Conservation (phyloP, 1,284 basidiomycete genomes). For the Lentinus polychrous region DNA sequence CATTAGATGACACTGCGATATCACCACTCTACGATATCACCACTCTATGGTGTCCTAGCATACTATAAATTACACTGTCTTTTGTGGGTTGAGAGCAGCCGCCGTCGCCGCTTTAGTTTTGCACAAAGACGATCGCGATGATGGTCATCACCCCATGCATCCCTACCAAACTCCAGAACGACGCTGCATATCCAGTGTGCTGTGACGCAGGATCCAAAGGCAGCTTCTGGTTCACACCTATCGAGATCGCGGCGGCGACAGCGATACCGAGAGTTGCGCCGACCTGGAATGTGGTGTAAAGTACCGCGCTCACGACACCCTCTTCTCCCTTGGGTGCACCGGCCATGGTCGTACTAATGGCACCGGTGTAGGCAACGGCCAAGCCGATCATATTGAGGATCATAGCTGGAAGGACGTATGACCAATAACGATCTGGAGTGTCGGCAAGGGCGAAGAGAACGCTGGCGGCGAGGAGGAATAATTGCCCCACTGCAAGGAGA, state of each 20-base stretch:
- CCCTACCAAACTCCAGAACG: slow-evolving; percentile 6
- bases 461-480: slow-evolving; percentile 5
- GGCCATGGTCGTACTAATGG: slow-evolving; percentile 9
- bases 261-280: slow-evolving; percentile 10
- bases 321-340: slow-evolving; percentile 9
- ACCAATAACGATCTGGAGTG: slow-evolving; percentile 6
- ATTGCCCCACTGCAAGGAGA: slow-evolving; percentile 6
- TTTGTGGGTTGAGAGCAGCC: no score
- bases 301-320: slow-evolving; percentile 10
- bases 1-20: no score
- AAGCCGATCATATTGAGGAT: slow-evolving; percentile 9
- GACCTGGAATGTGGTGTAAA: slow-evolving; percentile 11
- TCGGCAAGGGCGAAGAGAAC: slow-evolving; percentile 9
- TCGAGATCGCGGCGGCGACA: slow-evolving; percentile 5
- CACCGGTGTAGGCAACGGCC: slow-evolving; percentile 7
- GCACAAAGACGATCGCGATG: slow-evolving; percentile 2
- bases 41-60: no score
- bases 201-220: not conserved
- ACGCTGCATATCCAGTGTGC: not conserved
- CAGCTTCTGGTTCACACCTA: slow-evolving; percentile 4
- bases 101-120: not conserved
- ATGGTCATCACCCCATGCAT: slow-evolving; percentile 7
- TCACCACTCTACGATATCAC: no score
- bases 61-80: no score
- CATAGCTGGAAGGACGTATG: slow-evolving; percentile 11